Percentiles rank a stretch among this genome's conserved stretches.
Evolutionary conservation across 2,329 filamentous ascomycete species (phyloP).

Genomic region (Pseudogymnoascus sp.): DNA sequence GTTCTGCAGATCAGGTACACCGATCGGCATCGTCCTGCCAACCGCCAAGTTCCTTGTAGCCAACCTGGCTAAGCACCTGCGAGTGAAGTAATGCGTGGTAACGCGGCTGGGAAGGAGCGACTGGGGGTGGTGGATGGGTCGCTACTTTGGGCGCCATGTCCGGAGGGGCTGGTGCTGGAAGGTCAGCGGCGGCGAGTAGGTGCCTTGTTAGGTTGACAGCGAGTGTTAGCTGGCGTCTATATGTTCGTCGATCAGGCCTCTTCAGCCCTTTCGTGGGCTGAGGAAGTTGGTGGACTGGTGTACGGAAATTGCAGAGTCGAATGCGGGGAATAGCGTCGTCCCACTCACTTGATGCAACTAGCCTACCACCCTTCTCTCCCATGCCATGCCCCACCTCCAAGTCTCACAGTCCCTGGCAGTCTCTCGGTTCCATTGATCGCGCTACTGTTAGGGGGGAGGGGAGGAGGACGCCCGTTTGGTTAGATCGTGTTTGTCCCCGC

Average conservation of each 20-base stretch:
- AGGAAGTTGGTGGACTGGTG: neutral
- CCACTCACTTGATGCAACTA: neutral
- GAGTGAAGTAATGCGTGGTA: neutral
- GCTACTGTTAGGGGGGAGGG: neutral
- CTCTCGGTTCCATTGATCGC: neutral
- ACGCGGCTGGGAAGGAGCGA: neutral
- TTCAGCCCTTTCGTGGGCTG: neutral
- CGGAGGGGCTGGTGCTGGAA: neutral
- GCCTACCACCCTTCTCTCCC: neutral
- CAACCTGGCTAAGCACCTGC: neutral
- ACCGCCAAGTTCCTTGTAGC: neutral
- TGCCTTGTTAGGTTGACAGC: neutral
- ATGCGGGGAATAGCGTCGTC: neutral
- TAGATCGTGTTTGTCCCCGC: neutral
- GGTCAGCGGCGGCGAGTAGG: neutral
- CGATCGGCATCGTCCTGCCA: neutral
- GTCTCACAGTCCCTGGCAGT: neutral
- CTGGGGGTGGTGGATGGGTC: neutral
- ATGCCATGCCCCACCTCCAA: neutral
- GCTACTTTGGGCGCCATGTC: neutral
- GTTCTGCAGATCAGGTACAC: constrained; percentile 5
- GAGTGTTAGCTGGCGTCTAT: neutral
- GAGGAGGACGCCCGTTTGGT: neutral
- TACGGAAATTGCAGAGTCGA: neutral
- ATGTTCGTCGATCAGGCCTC: neutral